Evolutionary conservation across 495 filamentous ascomycete species (phyloP).

Genomic region (Talaromyces adpressus): DNA sequence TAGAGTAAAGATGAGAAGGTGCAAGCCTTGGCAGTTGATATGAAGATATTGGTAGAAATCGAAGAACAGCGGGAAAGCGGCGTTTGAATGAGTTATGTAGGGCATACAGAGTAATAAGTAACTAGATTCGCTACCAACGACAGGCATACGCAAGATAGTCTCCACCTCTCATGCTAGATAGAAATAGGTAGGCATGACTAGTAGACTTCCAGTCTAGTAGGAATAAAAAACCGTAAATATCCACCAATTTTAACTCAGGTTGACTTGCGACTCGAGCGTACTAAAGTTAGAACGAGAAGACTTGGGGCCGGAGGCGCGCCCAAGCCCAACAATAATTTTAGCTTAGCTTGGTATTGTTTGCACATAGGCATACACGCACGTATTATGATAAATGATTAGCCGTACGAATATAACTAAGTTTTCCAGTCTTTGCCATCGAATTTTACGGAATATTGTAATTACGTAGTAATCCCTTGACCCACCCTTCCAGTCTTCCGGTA

Average conservation of each 20-base stretch:
- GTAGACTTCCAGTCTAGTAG: neutral
- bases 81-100: neutral
- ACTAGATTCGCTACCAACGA: neutral
- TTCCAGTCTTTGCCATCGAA: neutral
- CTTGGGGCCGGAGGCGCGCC: slow-evolving; percentile 2
- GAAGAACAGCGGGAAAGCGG: neutral
- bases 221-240: neutral
- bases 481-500: slow-evolving; percentile 9
- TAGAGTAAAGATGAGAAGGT: neutral
- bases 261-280: neutral
- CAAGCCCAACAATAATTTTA: neutral
- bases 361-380: neutral
- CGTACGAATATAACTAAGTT: neutral
- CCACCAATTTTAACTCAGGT: slow-evolving; percentile 2
- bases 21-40: neutral
- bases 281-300: neutral
- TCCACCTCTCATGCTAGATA: neutral
- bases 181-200: slow-evolving; percentile 3
- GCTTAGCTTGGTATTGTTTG: neutral
- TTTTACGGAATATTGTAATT: neutral
- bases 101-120: neutral
- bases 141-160: neutral
- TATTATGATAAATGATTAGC: neutral
- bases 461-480: neutral
- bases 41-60: neutral